Base-by-base conservation (phyloP, 2,329 filamentous ascomycete species). In the Colletotrichum magnum region DNA sequence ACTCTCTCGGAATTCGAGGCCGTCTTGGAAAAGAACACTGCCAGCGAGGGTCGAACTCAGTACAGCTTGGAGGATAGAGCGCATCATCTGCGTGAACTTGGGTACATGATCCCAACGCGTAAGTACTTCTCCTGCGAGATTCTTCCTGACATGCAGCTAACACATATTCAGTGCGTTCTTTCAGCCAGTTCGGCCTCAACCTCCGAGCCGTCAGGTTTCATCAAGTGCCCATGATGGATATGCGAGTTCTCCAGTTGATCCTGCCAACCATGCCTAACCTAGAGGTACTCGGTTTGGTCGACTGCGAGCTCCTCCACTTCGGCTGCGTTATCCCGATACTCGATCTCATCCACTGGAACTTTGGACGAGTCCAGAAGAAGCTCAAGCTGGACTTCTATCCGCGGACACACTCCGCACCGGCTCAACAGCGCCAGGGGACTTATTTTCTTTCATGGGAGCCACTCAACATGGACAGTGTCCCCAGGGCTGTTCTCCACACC, bases 291-390 rank as follows among this genome's bases (percentile, higher is more conserved):
- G 70, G 73, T 6, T 56, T 80, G 1, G 69, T 77, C 32, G 72
- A 76, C 6, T 80, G 78, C 58, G 77, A 78, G 15, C 62, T 79
- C 0, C 41, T 80, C 1, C 73, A 76, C 54, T 71, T 80, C 15
- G 71, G 72, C 1, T 21, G 61, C 3, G 71, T 76, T 1, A 48
- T 68, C 6, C 36, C 52, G 0, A 36, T 80, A 0, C 18, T 80
- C 4, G 39, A 73, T 1, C 6, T 64, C 0, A 26, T 78, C 0
- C 69, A 63, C 0, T 70, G 67, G 41, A 76, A 77, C 52, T 53
- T 16, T 2, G 61, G 15, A 26, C 60, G 58, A 4, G 45, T 59
- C 2, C 39, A 73, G 16, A 76, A 73, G 15, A 72, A 64, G 3
- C 75, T 58, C 5, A n/a, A n/a, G 4, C 52, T 72, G 6, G 64